Conservation (phyloP, 192 early-diverging fungal species). For the Mortierella antarctica region DNA sequence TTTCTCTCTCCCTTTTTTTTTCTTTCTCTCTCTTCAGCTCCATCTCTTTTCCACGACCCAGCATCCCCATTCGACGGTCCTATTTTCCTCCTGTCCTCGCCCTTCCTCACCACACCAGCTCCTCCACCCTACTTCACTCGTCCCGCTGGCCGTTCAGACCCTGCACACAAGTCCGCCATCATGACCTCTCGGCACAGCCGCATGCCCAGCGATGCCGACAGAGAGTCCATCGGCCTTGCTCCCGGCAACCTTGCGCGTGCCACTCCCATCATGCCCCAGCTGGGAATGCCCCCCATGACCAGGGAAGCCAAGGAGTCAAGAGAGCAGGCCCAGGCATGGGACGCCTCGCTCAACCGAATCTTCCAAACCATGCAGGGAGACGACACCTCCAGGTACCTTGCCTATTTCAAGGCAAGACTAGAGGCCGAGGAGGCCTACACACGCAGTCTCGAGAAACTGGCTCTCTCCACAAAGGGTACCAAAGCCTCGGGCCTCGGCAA, state of each 20-base stretch:
- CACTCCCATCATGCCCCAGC: constrained; percentile 38
- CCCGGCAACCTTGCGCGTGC: constrained; percentile 21
- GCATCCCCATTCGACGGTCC: too few relatives aligned
- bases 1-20: too few relatives aligned
- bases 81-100: too few relatives aligned
- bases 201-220: constrained; percentile 33
- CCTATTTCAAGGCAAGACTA: constrained; percentile 44
- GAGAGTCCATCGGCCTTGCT: constrained; percentile 8
- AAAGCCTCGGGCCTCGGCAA: constrained; percentile 2
- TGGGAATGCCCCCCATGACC: constrained; percentile 45
- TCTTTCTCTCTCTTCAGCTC: too few relatives aligned
- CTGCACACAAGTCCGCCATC: too few relatives aligned
- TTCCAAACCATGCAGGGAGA: constrained; percentile 53
- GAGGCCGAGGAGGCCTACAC: constrained; percentile 43
- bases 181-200: constrained; percentile 28
- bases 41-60: too few relatives aligned
- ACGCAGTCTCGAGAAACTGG: constrained; percentile 38
- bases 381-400: constrained; percentile 33
- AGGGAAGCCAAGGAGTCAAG: constrained; percentile 35
- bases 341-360: constrained; percentile 35
- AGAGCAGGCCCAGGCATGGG: constrained; percentile 44
- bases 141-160: too few relatives aligned
- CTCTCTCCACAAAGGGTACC: constrained; percentile 8
- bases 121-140: too few relatives aligned
- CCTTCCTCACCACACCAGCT: too few relatives aligned